A percentile compares a stretch with the other conserved stretches of the same genome.
These are phyloP conservation scores for Scedosporium apiospermum DNA, from an alignment of 2,329 filamentous ascomycete genomes.

Conservation along the genomic window DNA sequence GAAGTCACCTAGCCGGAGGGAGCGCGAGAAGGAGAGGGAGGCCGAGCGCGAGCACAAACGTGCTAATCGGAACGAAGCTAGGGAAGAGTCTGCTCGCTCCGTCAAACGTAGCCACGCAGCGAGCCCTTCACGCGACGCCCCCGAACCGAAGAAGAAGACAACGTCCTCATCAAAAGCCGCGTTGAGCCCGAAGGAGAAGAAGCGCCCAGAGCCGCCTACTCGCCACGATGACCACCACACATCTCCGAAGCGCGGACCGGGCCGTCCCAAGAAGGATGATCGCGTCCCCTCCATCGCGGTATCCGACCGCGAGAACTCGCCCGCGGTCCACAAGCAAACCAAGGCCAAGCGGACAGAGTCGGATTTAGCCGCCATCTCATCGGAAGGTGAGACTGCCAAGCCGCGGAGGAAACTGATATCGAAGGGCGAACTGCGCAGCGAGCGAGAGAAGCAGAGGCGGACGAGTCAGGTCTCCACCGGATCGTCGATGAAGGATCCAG, in stretches of 20 bases:
- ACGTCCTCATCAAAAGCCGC: slow-evolving; percentile 20
- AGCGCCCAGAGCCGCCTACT: slow-evolving; percentile 28
- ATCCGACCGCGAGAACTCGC: slow-evolving; percentile 45
- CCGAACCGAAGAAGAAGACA: slow-evolving; percentile 31
- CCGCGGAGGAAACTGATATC: slow-evolving; percentile 55
- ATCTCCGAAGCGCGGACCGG: slow-evolving; percentile 40
- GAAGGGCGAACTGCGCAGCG: slow-evolving; percentile 50
- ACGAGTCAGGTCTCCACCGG: slow-evolving; percentile 47
- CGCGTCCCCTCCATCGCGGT: slow-evolving; percentile 34
- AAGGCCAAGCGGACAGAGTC: slow-evolving; percentile 46
- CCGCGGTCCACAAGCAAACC: slow-evolving; percentile 34
- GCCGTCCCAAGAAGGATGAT: slow-evolving; percentile 47
- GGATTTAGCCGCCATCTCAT: slow-evolving; percentile 41
- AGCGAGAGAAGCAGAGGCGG: slow-evolving; percentile 48
- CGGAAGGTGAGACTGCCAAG: slow-evolving; percentile 48
- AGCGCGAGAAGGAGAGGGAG: slow-evolving; percentile 24
- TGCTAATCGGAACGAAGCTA: slow-evolving; percentile 29
- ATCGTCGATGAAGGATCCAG: slow-evolving; percentile 42
- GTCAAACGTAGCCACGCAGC: slow-evolving; percentile 34
- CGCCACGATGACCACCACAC: slow-evolving; percentile 35
- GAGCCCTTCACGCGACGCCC: slow-evolving; percentile 36
- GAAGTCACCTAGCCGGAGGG: slow-evolving; percentile 39
- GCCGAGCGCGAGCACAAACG: slow-evolving; percentile 33
- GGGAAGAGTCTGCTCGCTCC: slow-evolving; percentile 28
- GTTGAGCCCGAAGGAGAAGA: slow-evolving; percentile 38